phyloP scores from a whole-genome alignment of 495 filamentous ascomycete species.

The Aspergillus sclerotiicarbonarius region DNA sequence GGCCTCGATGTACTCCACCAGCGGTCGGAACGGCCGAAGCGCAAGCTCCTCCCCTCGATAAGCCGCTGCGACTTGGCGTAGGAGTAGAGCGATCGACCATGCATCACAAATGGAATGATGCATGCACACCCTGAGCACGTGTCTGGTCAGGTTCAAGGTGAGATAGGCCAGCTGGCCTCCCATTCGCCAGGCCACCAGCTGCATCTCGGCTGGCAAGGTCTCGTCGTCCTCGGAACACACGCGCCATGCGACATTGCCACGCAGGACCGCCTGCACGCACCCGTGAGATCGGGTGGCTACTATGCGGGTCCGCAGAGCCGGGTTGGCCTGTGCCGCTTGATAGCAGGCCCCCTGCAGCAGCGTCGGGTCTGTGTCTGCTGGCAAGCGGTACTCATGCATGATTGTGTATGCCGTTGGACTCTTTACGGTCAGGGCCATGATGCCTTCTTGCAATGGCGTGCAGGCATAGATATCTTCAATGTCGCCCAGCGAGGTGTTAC shows the following conservation, averaged over 20 bases:
- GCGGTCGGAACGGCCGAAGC: constrained; percentile 15
- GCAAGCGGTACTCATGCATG: constrained; percentile 32
- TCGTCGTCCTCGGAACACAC: constrained; percentile 5
- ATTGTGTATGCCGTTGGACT: constrained; percentile 35
- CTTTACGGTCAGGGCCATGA: constrained; percentile 51
- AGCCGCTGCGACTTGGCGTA: constrained; percentile 14
- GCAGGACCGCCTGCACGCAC: constrained; percentile 46
- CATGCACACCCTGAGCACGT: constrained; percentile 5
- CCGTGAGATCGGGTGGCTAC: constrained; percentile 30
- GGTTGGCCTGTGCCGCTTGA: constrained; percentile 26
- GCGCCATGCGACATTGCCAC: constrained; percentile 30
- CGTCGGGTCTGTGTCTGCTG: constrained; percentile 28
- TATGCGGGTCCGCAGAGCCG: constrained; percentile 46
- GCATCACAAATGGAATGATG: constrained; percentile 22
- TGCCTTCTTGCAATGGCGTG: constrained; percentile 25
- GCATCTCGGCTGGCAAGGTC: background rate
- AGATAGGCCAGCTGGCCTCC: constrained; percentile 13
- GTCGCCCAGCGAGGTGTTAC: background rate
- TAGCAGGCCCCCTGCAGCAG: constrained; percentile 44
- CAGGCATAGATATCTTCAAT: constrained; percentile 5
- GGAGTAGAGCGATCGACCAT: constrained; percentile 17
- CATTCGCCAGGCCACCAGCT: background rate
- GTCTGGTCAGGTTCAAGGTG: constrained; percentile 5
- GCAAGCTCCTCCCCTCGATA: constrained; percentile 10
- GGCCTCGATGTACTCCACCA: constrained; percentile 17